Base-by-base conservation (phyloP, 164 flowering plant species). In the Tetrastigma voinierianum region DNA sequence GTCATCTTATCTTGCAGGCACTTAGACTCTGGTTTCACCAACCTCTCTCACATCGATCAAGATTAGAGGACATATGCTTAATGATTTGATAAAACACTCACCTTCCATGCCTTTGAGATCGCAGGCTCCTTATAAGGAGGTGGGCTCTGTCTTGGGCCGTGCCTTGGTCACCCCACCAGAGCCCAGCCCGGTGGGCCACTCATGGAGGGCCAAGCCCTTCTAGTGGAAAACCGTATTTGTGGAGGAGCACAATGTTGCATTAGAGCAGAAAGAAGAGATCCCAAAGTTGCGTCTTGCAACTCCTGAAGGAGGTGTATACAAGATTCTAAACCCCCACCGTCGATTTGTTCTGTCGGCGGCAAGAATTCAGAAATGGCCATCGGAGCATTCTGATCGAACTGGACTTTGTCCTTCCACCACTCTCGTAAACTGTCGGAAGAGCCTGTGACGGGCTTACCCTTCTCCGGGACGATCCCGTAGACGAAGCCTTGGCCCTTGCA, bases 211-310 rank as follows among this genome's bases (percentile, higher is more conserved):
- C 18, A 77, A 40, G 0, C 80, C 78, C 56, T 17, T 82, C 82
- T 9, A 79, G 44, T 0, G 83, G 83, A n/a, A 44, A 65, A 82
- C 61, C 67, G 60, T 65, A 81, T 63, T 60, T 77, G 85, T 8
- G 81, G 81, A 24, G 86, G 86, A 1, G 54, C 53, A 43, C 83
- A 79, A 46, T 79, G 79, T 65, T 82, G 85, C 77, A 81, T 76
- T 0, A 82, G 69, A 10, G 81, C 66, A 1, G 85, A 82, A 0
- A 80, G 62, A n/a, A 82, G 72, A 14, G 85, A 79, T 4, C 83
- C 83, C 2, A 82, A 51, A 24, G 83, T 82, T 3, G 78, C 71
- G 48, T 77, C 85, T 44, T 75, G 81, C 49, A 82, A 52, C 2
- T 77, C 81, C 10, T 70, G 76, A 18, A 79, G 72, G 8, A 75